phyloP scores from a whole-genome alignment of 2,329 filamentous ascomycete genomes.

The Metarhizium brunneum region DNA sequence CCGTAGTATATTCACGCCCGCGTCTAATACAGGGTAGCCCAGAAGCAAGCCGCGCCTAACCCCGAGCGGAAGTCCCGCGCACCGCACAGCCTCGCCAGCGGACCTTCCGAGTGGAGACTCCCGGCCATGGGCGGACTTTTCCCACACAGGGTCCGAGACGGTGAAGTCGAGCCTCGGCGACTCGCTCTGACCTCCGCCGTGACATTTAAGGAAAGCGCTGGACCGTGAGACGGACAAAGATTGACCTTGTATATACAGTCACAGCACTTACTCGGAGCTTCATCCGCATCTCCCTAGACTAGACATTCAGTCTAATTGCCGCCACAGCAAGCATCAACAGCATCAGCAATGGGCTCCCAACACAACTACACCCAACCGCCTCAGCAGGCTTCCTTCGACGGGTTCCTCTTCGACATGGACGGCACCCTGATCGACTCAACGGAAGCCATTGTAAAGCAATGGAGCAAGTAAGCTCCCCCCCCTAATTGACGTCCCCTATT shows the following conservation, averaged over 20 bases:
- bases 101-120: slow-evolving; percentile 18
- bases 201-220: no score
- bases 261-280: no score
- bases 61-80: slow-evolving; percentile 7
- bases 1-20: not conserved
- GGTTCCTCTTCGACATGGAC: slow-evolving; percentile 67
- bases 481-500: no score
- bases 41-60: not conserved
- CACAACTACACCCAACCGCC: slow-evolving; percentile 33
- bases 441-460: slow-evolving; percentile 66
- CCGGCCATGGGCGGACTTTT: not conserved
- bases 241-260: no score
- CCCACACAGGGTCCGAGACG: not conserved
- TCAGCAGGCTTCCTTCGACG: slow-evolving; percentile 39
- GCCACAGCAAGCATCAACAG: not conserved
- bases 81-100: slow-evolving; percentile 7
- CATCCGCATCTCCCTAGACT: no score
- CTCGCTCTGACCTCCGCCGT: no score
- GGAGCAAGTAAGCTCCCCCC: slow-evolving; percentile 44
- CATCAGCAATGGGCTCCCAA: slow-evolving; percentile 21
- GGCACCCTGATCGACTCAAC: slow-evolving; percentile 80
- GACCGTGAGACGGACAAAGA: no score
- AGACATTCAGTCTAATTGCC: no score
- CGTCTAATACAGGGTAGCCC: not conserved
- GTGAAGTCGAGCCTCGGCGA: not conserved